Evolutionary conservation across 2,329 filamentous ascomycete species (phyloP).

Genomic region (Aspergillus ruber): DNA sequence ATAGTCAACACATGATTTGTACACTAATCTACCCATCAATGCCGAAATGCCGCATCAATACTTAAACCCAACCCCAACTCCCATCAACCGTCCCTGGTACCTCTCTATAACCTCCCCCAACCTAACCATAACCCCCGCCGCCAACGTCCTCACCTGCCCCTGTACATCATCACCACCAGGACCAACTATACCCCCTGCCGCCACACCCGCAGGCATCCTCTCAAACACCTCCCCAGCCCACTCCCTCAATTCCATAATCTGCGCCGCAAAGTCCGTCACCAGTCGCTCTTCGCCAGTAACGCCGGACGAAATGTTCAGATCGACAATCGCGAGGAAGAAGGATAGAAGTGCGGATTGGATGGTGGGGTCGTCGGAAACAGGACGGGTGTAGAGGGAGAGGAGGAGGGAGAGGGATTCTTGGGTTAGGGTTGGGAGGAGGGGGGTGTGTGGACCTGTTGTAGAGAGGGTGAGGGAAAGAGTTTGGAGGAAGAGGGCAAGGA

Average conservation of each 20-base stretch:
- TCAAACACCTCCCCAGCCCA: slow-evolving; percentile 79
- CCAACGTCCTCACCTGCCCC: slow-evolving; percentile 48
- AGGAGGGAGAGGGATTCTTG: slow-evolving; percentile 79
- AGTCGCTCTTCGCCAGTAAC: slow-evolving; percentile 57
- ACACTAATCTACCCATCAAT: no score
- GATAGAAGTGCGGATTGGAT: slow-evolving; percentile 72
- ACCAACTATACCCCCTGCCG: slow-evolving; percentile 31
- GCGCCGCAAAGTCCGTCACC: slow-evolving; percentile 65
- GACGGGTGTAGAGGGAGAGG: slow-evolving; percentile 54
- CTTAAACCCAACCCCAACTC: slow-evolving; percentile 51
- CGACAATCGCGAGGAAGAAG: slow-evolving; percentile 69
- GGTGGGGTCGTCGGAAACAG: slow-evolving; percentile 54
- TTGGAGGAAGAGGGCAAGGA: slow-evolving; percentile 75
- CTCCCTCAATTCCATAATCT: slow-evolving; percentile 77
- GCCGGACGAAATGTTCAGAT: slow-evolving; percentile 59
- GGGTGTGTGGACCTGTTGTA: slow-evolving; percentile 71
- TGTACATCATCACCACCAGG: slow-evolving; percentile 26
- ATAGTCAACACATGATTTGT: no score
- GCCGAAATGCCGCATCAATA: slow-evolving; percentile 17
- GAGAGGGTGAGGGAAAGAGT: slow-evolving; percentile 79
- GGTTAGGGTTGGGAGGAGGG: slow-evolving; percentile 72
- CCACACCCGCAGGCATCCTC: slow-evolving; percentile 39
- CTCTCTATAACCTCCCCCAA: slow-evolving; percentile 75
- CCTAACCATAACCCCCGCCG: slow-evolving; percentile 74
- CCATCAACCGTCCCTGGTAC: slow-evolving; percentile 70